Evolutionary conservation across 345 rosid genomes (phyloP).

Genomic region (Eucalyptus leucophloia): DNA sequence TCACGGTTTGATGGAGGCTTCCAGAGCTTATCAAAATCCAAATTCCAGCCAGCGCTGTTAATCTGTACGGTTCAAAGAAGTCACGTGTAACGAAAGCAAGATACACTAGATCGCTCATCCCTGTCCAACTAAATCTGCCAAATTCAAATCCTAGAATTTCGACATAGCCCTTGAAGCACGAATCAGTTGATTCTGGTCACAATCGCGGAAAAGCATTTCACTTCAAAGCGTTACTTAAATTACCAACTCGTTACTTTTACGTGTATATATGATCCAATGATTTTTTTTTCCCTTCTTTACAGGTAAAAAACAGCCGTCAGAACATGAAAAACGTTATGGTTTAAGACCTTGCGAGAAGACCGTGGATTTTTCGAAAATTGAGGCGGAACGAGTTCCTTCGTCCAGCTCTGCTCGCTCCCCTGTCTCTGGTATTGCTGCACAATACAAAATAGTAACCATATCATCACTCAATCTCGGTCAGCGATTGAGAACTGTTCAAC

Average conservation of each 20-base stretch:
- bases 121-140: not conserved
- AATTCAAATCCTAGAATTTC: not conserved
- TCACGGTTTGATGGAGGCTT: slow-evolving; percentile 55
- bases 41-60: slow-evolving; percentile 23
- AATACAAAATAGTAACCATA: not conserved
- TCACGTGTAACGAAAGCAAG: slow-evolving; percentile 65
- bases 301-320: not conserved
- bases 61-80: slow-evolving; percentile 86
- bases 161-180: not conserved
- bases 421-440: slow-evolving; percentile 15
- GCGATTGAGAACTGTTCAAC: not conserved
- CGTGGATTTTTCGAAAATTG: slow-evolving; percentile 30
- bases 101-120: not conserved
- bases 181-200: not conserved
- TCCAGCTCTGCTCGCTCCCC: slow-evolving; percentile 33
- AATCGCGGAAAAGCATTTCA: not conserved
- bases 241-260: not conserved
- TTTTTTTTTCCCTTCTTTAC: not conserved
- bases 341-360: slow-evolving; percentile 37
- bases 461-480: not conserved
- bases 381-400: slow-evolving; percentile 39
- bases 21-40: slow-evolving; percentile 56
- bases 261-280: not conserved
- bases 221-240: not conserved
- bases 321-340: not conserved